Evolutionary conservation across 2,329 filamentous ascomycete species (phyloP).

Genomic region (Ceratocystis huliohia): DNA sequence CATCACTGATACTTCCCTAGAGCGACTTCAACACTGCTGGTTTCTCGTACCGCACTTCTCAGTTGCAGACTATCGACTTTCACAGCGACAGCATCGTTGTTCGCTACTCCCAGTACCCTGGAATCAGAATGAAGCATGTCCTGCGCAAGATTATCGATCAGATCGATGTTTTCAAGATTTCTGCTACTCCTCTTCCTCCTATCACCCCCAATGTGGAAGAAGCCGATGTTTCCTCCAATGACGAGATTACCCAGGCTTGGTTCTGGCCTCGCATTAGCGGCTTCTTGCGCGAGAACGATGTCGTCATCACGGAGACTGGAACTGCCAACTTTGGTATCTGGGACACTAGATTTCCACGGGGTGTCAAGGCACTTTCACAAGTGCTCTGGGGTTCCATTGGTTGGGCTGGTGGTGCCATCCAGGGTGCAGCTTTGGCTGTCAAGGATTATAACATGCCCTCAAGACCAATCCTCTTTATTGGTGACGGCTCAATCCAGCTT

Average conservation of each 20-base stretch:
- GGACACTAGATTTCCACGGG: conserved; percentile 65
- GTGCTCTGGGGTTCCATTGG: conserved; percentile 59
- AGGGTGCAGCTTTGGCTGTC: conserved; percentile 59
- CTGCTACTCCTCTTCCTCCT: conserved; percentile 31
- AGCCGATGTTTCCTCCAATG: conserved; percentile 34
- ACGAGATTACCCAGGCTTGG: conserved; percentile 53
- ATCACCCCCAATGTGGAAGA: conserved; percentile 29
- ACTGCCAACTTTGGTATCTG: conserved; percentile 82
- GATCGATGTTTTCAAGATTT: conserved; percentile 46
- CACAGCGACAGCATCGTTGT: conserved; percentile 63
- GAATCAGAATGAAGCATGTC: conserved; percentile 65
- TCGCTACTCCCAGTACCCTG: conserved; percentile 65
- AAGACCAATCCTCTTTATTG: conserved; percentile 74
- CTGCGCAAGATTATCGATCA: conserved; percentile 55
- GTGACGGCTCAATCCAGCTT: conserved; percentile 76
- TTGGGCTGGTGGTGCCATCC: conserved; percentile 46
- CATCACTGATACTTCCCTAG: conserved; percentile 27
- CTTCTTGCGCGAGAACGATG: conserved; percentile 59
- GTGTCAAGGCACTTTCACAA: conserved; percentile 71
- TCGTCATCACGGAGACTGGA: conserved; percentile 76
- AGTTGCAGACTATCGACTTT: conserved; percentile 69
- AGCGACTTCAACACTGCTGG: conserved; percentile 74
- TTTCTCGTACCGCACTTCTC: conserved; percentile 66
- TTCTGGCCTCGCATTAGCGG: conserved; percentile 66
- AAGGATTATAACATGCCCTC: conserved; percentile 48